These are phyloP conservation scores for Plicaturopsis crispa DNA, from an alignment of 768 basidiomycete genomes.

Conservation along the genomic window DNA sequence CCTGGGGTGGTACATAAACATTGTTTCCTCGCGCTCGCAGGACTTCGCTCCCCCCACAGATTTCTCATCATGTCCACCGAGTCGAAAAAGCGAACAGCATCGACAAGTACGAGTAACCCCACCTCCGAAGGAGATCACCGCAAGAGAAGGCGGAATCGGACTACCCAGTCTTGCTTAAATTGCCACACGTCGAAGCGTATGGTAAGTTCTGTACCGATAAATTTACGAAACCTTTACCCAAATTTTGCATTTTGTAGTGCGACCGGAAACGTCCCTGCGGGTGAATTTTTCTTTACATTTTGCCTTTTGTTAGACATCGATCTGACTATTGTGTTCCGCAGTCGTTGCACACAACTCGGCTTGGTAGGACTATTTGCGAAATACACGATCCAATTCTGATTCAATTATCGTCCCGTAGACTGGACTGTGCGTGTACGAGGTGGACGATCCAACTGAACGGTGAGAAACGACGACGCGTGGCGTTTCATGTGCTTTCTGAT, in stretches of 20 bases:
- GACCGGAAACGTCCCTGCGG: slow-evolving; percentile 38
- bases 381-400: background rate
- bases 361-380: slow-evolving; percentile 22
- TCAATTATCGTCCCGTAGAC: slow-evolving; percentile 35
- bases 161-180: slow-evolving; percentile 67
- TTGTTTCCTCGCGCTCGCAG: slow-evolving; percentile 6
- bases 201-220: no score
- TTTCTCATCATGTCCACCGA: slow-evolving; percentile 18
- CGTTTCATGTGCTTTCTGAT: no score
- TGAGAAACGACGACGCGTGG: no score
- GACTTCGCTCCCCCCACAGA: background rate
- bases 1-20: slow-evolving; percentile 19
- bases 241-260: slow-evolving; percentile 31
- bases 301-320: no score
- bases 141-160: slow-evolving; percentile 60
- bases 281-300: no score
- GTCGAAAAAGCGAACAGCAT: slow-evolving; percentile 17
- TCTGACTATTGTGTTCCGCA: no score
- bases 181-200: slow-evolving; percentile 71
- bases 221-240: no score
- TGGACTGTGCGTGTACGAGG: slow-evolving; percentile 78
- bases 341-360: slow-evolving; percentile 41
- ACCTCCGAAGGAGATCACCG: slow-evolving; percentile 45
- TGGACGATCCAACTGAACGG: slow-evolving; percentile 65
- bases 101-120: slow-evolving; percentile 17